Conservation (phyloP, 2,329 filamentous ascomycete genomes). For the Penicillium verrucosum region DNA sequence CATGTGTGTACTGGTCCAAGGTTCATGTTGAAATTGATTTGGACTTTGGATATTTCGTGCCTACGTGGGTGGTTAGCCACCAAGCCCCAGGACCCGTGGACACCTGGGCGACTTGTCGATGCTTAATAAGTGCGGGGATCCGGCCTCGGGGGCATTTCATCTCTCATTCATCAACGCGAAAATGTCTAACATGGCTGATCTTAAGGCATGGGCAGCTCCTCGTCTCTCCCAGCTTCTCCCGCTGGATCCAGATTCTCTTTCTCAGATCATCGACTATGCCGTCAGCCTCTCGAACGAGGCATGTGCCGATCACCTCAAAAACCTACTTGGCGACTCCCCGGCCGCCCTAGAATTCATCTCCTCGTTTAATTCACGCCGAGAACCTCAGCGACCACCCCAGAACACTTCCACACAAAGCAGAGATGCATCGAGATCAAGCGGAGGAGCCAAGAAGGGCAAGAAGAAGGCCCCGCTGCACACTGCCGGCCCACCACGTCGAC, state of each 20-base stretch:
- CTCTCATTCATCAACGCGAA: not conserved
- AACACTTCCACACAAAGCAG: constrained; percentile 2
- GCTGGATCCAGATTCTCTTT: constrained; percentile 77
- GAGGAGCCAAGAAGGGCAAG: constrained; percentile 40
- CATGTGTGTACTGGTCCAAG: not conserved
- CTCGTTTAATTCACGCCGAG: constrained; percentile 67
- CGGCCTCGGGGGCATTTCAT: not conserved
- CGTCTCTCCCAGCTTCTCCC: constrained; percentile 79
- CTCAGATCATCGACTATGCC: constrained; percentile 80
- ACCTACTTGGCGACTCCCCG: constrained; percentile 81
- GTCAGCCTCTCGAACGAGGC: constrained; percentile 70
- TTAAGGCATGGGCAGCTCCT: constrained; percentile 58
- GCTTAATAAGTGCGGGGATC: constrained; percentile 5
- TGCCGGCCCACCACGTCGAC: constrained; percentile 58
- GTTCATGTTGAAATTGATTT: not conserved
- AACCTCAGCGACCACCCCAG: constrained; percentile 28
- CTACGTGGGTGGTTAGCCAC: not conserved
- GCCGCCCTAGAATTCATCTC: constrained; percentile 69
- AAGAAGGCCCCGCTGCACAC: constrained; percentile 62
- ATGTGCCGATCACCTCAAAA: constrained; percentile 79
- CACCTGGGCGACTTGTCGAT: not conserved
- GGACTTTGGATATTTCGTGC: not conserved
- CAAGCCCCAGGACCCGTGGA: too few relatives aligned
- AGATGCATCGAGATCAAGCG: constrained; percentile 1
- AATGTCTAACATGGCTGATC: constrained; percentile 19